Base-by-base conservation (phyloP, 2,329 filamentous ascomycete genomes). In the Didymella segeticola region DNA sequence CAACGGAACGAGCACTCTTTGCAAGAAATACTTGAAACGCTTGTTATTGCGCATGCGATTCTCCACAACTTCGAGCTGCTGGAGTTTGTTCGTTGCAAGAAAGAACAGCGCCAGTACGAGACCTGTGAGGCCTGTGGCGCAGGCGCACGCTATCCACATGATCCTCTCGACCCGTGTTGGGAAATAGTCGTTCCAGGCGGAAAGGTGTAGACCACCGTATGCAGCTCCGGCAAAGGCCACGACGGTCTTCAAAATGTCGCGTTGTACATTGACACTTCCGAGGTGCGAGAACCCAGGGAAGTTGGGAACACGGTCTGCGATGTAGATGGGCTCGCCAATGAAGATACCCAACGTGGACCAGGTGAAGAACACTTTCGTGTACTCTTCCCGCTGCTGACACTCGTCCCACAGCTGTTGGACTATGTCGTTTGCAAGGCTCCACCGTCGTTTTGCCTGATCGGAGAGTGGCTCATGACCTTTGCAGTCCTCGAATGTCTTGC, bases 131-230 rank as follows among this genome's bases (percentile, higher is more conserved):
- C 56, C 61, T 11, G 68, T 66, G 5, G 63, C 61, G 5, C 66
- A 34, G 3, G 68, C 57, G 29, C 64, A 63, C 4, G 51, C 36
- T 11, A 66, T 64, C 70, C 70, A 72, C 11, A 72, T 45, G 42
- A 55, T 58, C 3, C 54, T 53, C 53, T 72, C 69, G 0, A 48
- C 41, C 2, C 29, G 15, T 0, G 64, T 62, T 11, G 70, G 67
- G 20, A 71, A 72, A 37, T 47, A 60, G 20, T 64, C 61, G 46
- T 68, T 60, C 69, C 68, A 72, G 2, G 68, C 69, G 4, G 67
- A 56, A 5, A 68, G 55, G 47, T 72, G 70, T 6, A 72, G 53
- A 11, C 55, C 68, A 15, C 67, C 64, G 46, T 68, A 72, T 9
- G 57, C 62, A 25, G 67, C 56, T 20, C 53, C 64, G 11, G 66